Evolutionary conservation across 2,329 filamentous ascomycete genomes (phyloP).

Genomic region (Fusarium domesticum): DNA sequence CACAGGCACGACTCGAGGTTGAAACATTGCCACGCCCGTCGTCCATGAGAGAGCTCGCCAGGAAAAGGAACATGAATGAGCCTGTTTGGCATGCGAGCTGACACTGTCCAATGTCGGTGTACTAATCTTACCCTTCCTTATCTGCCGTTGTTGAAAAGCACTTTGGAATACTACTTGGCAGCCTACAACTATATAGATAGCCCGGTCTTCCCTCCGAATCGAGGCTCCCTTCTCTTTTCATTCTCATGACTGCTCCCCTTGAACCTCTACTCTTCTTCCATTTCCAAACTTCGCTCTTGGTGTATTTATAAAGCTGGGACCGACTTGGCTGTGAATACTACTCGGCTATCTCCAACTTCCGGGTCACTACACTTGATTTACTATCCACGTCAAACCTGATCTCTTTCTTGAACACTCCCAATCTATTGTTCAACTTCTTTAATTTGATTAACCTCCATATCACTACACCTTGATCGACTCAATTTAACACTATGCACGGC

Average conservation of each 20-base stretch:
- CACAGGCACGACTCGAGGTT: background rate
- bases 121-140: background rate
- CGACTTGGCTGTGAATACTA: no score
- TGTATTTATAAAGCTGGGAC: no score
- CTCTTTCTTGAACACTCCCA: no score
- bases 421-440: background rate
- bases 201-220: background rate
- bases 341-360: no score
- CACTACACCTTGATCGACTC: background rate
- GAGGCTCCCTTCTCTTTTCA: background rate
- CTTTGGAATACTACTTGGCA: background rate
- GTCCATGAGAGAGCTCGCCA: background rate
- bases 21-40: background rate
- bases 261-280: no score
- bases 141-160: background rate
- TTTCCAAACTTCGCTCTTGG: background rate
- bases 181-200: background rate
- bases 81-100: background rate
- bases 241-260: background rate
- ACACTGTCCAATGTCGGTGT: background rate
- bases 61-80: background rate
- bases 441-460: background rate
- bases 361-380: no score
- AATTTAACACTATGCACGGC: conserved; percentile 37
- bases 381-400: no score